Conservation (phyloP, 116 monocot genomes). For the Posidonia oceanica region DNA sequence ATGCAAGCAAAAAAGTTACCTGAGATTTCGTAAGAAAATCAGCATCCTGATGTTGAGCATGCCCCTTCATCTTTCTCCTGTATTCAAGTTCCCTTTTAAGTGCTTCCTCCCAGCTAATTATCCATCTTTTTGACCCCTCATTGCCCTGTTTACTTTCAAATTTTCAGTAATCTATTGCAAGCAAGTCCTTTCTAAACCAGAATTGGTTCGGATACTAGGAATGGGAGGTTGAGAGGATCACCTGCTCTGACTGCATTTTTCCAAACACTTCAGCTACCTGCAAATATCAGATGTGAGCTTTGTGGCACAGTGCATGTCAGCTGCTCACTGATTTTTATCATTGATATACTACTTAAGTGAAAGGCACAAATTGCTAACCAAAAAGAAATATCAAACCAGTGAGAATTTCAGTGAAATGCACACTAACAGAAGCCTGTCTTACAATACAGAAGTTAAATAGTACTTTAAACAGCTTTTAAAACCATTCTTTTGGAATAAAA, state of each 20-base stretch:
- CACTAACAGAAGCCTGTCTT: too few relatives aligned
- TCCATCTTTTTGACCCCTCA: not conserved
- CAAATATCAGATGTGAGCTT: not conserved
- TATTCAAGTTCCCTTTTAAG: not conserved
- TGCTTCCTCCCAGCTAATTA: not conserved
- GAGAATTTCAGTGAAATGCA: too few relatives aligned
- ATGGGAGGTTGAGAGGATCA: not conserved
- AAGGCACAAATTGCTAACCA: too few relatives aligned
- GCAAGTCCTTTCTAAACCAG: not conserved
- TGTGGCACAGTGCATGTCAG: not conserved
- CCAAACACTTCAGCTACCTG: too few relatives aligned
- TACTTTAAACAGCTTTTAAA: too few relatives aligned
- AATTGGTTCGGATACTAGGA: not conserved
- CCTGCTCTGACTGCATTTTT: too few relatives aligned
- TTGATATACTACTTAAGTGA: too few relatives aligned
- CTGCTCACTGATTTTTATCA: too few relatives aligned
- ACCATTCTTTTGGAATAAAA: too few relatives aligned
- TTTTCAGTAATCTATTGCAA: not conserved
- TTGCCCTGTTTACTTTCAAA: not conserved
- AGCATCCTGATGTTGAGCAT: not conserved
- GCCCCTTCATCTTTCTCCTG: not conserved
- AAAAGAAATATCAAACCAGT: too few relatives aligned
- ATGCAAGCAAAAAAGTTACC: not conserved
- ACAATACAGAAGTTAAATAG: too few relatives aligned
- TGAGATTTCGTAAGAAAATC: not conserved